These are phyloP conservation scores for Lachnellula arida DNA, from an alignment of 2,329 filamentous ascomycete species.

Conservation along the genomic window DNA sequence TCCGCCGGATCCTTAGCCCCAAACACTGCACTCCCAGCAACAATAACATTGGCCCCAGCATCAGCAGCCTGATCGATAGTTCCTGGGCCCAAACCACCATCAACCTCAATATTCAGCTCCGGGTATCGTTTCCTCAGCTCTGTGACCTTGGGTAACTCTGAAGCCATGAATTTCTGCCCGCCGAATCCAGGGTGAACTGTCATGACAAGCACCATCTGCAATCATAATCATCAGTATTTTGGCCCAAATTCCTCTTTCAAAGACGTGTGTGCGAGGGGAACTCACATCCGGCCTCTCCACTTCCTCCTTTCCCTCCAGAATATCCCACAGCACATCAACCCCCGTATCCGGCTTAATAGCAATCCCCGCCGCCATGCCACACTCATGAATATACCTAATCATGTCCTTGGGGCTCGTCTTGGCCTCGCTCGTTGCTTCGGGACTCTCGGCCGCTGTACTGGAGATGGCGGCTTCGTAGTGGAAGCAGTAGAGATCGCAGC, in stretches of 20 bases:
- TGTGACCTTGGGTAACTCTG: slow-evolving; percentile 88
- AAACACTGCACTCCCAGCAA: slow-evolving; percentile 94
- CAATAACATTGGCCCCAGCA: slow-evolving; percentile 95
- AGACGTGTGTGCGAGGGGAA: slow-evolving; percentile 19
- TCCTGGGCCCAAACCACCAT: slow-evolving; percentile 80
- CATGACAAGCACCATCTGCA: slow-evolving; percentile 96
- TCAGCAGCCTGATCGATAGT: slow-evolving; percentile 94
- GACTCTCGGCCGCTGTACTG: slow-evolving; percentile 78
- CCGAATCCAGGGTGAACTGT: slow-evolving; percentile 97
- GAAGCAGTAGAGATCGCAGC: slow-evolving; percentile 99
- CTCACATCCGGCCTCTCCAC: slow-evolving; percentile 85
- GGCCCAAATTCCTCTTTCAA: not conserved
- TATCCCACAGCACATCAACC: slow-evolving; percentile 88
- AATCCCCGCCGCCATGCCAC: slow-evolving; percentile 85
- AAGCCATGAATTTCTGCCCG: slow-evolving; percentile 97
- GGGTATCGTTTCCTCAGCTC: slow-evolving; percentile 81
- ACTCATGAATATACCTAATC: slow-evolving; percentile 84
- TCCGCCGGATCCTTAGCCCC: slow-evolving; percentile 83
- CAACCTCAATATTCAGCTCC: slow-evolving; percentile 93
- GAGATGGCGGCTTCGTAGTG: slow-evolving; percentile 92
- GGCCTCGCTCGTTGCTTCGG: slow-evolving; percentile 61
- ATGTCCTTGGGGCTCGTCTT: slow-evolving; percentile 81
- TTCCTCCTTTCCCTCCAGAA: slow-evolving; percentile 67
- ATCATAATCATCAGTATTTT: slow-evolving; percentile 10
- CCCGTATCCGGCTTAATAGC: slow-evolving; percentile 91